Conservation (phyloP, 352 stramenopile species). For the Pythium myriotylum region DNA sequence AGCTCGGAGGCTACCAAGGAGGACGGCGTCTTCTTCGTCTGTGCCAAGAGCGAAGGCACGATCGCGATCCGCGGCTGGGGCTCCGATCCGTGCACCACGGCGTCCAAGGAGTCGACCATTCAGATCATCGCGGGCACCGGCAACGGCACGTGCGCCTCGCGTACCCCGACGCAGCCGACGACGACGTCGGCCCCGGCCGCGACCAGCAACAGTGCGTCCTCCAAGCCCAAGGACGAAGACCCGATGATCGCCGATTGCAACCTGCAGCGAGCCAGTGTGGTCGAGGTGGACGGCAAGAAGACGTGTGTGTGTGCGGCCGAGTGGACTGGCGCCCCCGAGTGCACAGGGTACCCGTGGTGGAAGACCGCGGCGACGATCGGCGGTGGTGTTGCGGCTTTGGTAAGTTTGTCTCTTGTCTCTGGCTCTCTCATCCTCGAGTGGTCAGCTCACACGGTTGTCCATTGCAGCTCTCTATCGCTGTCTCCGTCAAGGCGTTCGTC, state of each 20-base stretch:
- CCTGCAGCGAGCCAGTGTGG: slow-evolving; percentile 34
- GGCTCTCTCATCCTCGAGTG: neutral
- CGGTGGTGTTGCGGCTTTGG: slow-evolving; percentile 41
- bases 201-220: neutral
- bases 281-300: slow-evolving; percentile 28
- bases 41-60: slow-evolving; percentile 32
- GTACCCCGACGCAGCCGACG: slow-evolving; percentile 22
- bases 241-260: slow-evolving; percentile 31
- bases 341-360: slow-evolving; percentile 44
- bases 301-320: slow-evolving; percentile 46
- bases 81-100: slow-evolving; percentile 30
- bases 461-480: slow-evolving; percentile 38
- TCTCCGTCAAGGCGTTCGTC: slow-evolving; percentile 36
- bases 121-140: slow-evolving; percentile 4
- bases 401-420: slow-evolving; percentile 17
- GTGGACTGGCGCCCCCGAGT: slow-evolving; percentile 45
- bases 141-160: slow-evolving; percentile 24
- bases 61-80: slow-evolving; percentile 45
- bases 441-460: slow-evolving; percentile 1
- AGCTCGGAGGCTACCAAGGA: slow-evolving; percentile 32
- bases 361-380: slow-evolving; percentile 46
- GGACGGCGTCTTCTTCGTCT: slow-evolving; percentile 38
- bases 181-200: neutral
- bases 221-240: slow-evolving; percentile 12
- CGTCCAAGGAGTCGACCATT: slow-evolving; percentile 26